Conservation (phyloP, 2,329 filamentous ascomycete species). For the Coniochaeta prunicola region DNA sequence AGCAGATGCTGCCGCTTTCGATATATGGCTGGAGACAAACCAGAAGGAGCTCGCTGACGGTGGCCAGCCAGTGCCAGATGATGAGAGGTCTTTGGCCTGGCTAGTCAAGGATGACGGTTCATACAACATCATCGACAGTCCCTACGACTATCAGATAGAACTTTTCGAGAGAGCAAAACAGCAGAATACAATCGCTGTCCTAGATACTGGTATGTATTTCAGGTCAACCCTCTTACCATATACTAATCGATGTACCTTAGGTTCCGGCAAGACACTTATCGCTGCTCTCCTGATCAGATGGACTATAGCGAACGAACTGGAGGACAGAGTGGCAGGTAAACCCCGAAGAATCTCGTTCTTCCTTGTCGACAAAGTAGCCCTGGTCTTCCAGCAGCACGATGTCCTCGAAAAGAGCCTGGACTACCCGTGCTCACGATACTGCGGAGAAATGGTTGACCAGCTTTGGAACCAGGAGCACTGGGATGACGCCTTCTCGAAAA, state of each 20-base stretch:
- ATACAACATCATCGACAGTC: slow-evolving; percentile 61
- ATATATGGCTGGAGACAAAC: slow-evolving; percentile 31
- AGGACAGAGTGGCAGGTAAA: slow-evolving; percentile 55
- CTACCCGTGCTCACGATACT: slow-evolving; percentile 65
- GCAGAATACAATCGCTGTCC: slow-evolving; percentile 83
- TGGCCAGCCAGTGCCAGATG: slow-evolving; percentile 12
- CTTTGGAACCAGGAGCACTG: slow-evolving; percentile 37
- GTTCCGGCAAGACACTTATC: slow-evolving; percentile 94
- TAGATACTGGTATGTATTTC: slow-evolving; percentile 64
- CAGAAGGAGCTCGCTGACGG: slow-evolving; percentile 26
- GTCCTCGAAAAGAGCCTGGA: slow-evolving; percentile 78
- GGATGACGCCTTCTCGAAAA: slow-evolving; percentile 46
- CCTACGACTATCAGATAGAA: slow-evolving; percentile 86
- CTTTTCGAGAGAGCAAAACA: slow-evolving; percentile 81
- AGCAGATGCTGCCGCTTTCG: slow-evolving; percentile 42
- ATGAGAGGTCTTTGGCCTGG: slow-evolving; percentile 22
- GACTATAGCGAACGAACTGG: slow-evolving; percentile 69
- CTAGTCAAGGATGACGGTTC: slow-evolving; percentile 29
- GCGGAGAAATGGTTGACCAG: slow-evolving; percentile 56
- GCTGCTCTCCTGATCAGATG: slow-evolving; percentile 77
- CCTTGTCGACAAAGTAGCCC: slow-evolving; percentile 78
- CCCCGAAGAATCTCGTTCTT: slow-evolving; percentile 72
- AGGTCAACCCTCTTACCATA: slow-evolving; percentile 4
- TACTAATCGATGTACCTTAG: slow-evolving; percentile 28
- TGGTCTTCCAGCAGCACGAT: slow-evolving; percentile 83